Evolutionary conservation across 805 yeast genomes (phyloP).

Genomic region (Starmerella tilneyi): DNA sequence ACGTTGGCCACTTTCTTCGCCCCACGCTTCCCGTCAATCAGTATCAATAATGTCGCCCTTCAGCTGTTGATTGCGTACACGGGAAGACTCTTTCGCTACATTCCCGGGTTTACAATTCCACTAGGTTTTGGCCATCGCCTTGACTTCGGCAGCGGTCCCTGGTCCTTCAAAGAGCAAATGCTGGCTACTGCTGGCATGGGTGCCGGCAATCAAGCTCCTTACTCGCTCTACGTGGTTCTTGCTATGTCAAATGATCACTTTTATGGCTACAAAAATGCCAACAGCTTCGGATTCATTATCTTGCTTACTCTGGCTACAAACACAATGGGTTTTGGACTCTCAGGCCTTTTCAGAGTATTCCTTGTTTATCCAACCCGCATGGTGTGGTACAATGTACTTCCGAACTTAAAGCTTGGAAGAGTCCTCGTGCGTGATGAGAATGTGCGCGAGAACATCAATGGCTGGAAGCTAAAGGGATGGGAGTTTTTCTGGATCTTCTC

Average conservation of each 20-base stretch:
- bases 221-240: conserved; percentile 8
- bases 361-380: conserved; percentile 44
- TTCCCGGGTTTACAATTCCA: conserved; percentile 16
- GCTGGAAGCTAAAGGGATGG: conserved; percentile 49
- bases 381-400: conserved; percentile 46
- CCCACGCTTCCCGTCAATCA: conserved; percentile 46
- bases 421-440: conserved; percentile 33
- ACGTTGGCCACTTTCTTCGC: conserved; percentile 50
- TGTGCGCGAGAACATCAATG: conserved; percentile 34
- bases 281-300: conserved; percentile 42
- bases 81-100: conserved; percentile 38
- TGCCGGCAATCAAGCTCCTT: conserved; percentile 22
- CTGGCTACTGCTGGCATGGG: conserved; percentile 23
- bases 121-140: conserved; percentile 14
- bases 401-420: conserved; percentile 41
- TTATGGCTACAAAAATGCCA: conserved; percentile 23
- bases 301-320: conserved; percentile 47
- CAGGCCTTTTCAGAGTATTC: conserved; percentile 53
- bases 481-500: conserved; percentile 40
- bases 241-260: conserved; percentile 16
- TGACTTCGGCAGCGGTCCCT: conserved; percentile 50
- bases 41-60: conserved; percentile 42
- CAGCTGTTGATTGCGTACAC: conserved; percentile 52
- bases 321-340: conserved; percentile 56
- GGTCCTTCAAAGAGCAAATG: conserved; percentile 26